phyloP scores from a whole-genome alignment of 148 eudicot genomes.

The Euryodendron excelsum region DNA sequence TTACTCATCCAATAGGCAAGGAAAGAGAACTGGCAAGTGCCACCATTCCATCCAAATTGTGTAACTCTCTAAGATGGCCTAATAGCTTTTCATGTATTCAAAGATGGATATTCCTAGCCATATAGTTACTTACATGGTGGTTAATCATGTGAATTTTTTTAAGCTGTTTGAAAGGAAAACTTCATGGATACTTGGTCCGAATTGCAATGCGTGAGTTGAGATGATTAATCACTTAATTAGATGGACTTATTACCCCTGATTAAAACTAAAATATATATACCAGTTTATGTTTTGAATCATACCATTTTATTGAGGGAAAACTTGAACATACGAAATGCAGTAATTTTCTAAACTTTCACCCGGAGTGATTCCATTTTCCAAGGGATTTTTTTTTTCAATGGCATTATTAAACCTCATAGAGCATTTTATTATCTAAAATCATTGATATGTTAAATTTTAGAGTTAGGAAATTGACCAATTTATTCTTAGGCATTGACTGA shows the following conservation, averaged over 20 bases:
- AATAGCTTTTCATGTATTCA: no score
- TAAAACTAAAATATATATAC: not conserved
- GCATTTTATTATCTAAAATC: not conserved
- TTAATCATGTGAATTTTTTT: no score
- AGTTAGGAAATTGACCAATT: not conserved
- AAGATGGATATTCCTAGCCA: no score
- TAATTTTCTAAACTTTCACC: not conserved
- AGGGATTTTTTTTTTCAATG: not conserved
- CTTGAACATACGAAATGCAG: not conserved
- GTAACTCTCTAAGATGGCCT: no score
- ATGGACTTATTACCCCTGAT: not conserved
- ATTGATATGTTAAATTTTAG: not conserved
- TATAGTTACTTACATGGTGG: no score
- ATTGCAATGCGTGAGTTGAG: not conserved
- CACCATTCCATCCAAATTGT: no score
- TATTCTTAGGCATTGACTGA: not conserved
- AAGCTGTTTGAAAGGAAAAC: no score
- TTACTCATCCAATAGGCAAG: no score
- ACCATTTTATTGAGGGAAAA: not conserved
- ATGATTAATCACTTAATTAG: not conserved
- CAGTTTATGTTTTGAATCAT: not conserved
- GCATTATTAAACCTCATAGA: not conserved
- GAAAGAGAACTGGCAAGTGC: no score
- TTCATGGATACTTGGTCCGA: no score
- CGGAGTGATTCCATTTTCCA: not conserved